Evolutionary conservation across 176 grass and related monocot genomes (phyloP).

Genomic region (Olyra latifolia): DNA sequence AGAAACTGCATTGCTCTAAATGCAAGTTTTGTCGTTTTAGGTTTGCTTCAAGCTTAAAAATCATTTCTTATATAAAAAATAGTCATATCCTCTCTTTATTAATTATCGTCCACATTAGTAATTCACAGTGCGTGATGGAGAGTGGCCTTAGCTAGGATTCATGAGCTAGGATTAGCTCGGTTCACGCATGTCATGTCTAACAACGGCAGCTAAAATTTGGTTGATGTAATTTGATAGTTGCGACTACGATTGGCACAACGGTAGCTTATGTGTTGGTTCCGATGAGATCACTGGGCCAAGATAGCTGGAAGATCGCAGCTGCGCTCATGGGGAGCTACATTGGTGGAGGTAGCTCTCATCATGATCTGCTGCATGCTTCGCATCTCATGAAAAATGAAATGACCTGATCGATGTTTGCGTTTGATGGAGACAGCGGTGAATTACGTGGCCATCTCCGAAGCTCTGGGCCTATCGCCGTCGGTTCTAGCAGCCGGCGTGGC

Average conservation of each 20-base stretch:
- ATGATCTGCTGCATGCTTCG: no score
- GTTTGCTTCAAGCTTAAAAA: no score
- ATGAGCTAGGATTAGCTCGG: neutral
- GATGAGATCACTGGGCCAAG: conserved; percentile 82
- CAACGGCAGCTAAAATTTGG: neutral
- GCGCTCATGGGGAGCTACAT: conserved; percentile 97
- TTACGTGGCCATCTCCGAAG: conserved; percentile 71
- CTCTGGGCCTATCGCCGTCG: conserved; percentile 59
- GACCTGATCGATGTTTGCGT: neutral
- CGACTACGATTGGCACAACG: conserved; percentile 61
- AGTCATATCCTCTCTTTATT: no score
- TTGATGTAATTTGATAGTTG: conserved; percentile 37
- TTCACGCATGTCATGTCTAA: neutral
- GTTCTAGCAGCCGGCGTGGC: conserved; percentile 79
- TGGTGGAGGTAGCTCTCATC: conserved; percentile 78
- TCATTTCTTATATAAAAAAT: no score
- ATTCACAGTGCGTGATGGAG: no score
- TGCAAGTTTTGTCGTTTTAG: no score
- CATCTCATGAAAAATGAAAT: no score
- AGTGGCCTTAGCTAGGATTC: no score
- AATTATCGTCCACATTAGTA: no score
- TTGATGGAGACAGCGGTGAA: conserved; percentile 64
- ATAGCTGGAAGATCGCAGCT: conserved; percentile 92
- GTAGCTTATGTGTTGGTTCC: conserved; percentile 71
- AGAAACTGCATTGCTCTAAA: no score